Evolutionary conservation across 1,139 yeast genomes (phyloP).

Genomic region (Citeromyces hawaiiensis): DNA sequence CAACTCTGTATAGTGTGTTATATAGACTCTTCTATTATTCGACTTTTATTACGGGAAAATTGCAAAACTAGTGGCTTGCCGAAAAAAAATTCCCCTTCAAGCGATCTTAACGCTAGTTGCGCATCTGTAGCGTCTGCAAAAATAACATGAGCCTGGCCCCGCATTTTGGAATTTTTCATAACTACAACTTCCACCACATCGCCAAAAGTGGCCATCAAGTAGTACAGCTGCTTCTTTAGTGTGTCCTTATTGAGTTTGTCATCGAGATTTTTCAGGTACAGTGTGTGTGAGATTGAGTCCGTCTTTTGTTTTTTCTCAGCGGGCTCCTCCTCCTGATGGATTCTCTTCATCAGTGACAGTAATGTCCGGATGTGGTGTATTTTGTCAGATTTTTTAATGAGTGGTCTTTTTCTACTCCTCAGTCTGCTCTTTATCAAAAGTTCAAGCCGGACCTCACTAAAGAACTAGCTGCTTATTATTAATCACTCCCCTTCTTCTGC

Average conservation of each 20-base stretch:
- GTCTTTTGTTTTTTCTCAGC: slow-evolving; percentile 4
- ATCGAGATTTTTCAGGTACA: slow-evolving; percentile 54
- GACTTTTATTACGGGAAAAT: slow-evolving; percentile 20
- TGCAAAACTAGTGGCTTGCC: slow-evolving; percentile 40
- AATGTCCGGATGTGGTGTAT: neutral
- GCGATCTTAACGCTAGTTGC: slow-evolving; percentile 30
- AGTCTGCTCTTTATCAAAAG: too few relatives aligned
- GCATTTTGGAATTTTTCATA: slow-evolving; percentile 30
- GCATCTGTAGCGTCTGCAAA: slow-evolving; percentile 39
- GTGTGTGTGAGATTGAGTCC: slow-evolving; percentile 23
- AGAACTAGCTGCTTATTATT: too few relatives aligned
- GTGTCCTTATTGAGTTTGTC: slow-evolving; percentile 37
- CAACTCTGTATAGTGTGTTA: slow-evolving; percentile 33
- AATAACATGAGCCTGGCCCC: slow-evolving; percentile 73
- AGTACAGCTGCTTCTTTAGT: slow-evolving; percentile 41
- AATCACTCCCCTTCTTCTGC: too few relatives aligned
- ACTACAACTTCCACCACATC: slow-evolving; percentile 39
- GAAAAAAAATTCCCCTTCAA: slow-evolving; percentile 38
- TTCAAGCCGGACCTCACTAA: too few relatives aligned
- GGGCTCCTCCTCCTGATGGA: neutral
- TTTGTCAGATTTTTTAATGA: too few relatives aligned
- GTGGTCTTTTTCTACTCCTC: too few relatives aligned
- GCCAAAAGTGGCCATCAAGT: slow-evolving; percentile 56
- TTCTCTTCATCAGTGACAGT: neutral
- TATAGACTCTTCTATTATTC: neutral